Conservation (phyloP, 225 moss, liverwort and hornwort species). For the Takakia lepidozioides region DNA sequence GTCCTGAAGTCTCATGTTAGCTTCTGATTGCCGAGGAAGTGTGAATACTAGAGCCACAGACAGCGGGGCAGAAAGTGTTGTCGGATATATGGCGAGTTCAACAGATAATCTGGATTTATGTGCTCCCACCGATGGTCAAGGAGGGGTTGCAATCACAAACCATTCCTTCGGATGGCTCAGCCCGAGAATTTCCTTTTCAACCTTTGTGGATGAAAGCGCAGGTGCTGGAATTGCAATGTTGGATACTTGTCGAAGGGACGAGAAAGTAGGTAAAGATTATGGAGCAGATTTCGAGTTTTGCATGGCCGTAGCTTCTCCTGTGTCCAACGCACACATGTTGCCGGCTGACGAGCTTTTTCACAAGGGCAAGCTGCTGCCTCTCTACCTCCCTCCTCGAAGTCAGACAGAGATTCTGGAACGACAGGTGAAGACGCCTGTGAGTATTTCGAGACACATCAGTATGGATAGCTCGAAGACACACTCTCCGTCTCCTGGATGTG, state of each 20-base stretch:
- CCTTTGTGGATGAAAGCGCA: constrained; percentile 35
- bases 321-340: constrained; percentile 46
- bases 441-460: constrained; percentile 46
- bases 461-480: too few species aligned
- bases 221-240: constrained; percentile 19
- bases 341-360: constrained; percentile 91
- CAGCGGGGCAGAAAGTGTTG: too few species aligned
- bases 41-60: too few species aligned
- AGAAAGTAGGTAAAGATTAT: constrained; percentile 26
- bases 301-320: constrained; percentile 54
- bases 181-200: constrained; percentile 59
- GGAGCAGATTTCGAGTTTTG: constrained; percentile 78
- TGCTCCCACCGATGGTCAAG: too few species aligned
- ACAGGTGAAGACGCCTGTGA: constrained; percentile 26
- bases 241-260: constrained; percentile 23
- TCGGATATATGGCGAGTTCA: too few species aligned
- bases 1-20: too few species aligned
- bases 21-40: too few species aligned
- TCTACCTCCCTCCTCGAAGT: too few species aligned
- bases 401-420: neutral
- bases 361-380: constrained; percentile 75
- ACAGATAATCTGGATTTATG: too few species aligned
- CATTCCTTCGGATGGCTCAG: constrained; percentile 60
- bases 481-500: too few species aligned
- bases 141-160: too few species aligned